Base-by-base conservation (phyloP, 1,284 basidiomycete genomes). In the Ustilago hordei region DNA sequence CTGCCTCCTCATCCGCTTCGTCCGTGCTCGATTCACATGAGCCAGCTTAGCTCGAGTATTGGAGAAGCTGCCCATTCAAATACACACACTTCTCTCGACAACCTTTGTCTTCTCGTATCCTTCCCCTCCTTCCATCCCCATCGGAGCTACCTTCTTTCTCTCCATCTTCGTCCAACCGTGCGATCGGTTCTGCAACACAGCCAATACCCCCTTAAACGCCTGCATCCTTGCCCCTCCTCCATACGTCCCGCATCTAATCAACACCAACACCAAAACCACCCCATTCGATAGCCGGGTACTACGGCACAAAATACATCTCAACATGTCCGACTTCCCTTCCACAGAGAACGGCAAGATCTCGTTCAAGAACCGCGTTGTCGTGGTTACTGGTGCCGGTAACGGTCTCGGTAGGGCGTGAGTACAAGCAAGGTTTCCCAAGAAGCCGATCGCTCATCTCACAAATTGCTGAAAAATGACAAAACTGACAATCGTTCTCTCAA, bases 371-470 rank as follows among this genome's bases (percentile, higher is more conserved):
- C 93, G 97, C 72, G 95, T 94, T 43, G 93, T 95, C 78, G 90
- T 99, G 80, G 89, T 99, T 77, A 99, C 97, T 55, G 97, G 97
- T 65, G 95, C 95, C 62, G 97, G 97, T 38, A 94, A 95, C 75
- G 96, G 97, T 41, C 90, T 99, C 31, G 96, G 96, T 61, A 92
- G 91, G 88, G 90, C 93, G 93, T 98, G 84, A 86, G 93, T 89
- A 52, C 43, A 45, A 7, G 6, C n/a, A 17, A 50, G 1, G 12
- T 7, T 7, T 28, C 45, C 15, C 45, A 13, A 23, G 48, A 12
- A 31, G 48, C 48, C 43, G 8, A 19, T 45, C 1, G 19, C 50
- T 28, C 17, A 17, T 52, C 6, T 8, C 11, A 13, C 50, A 32
- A 17, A 50, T 7, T 50, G 48, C 48, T 31, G 9, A 31, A 50